Percentiles rank a stretch among this genome's conserved stretches.
Conservation (phyloP, 2,329 filamentous ascomycete genomes). For the Huntiella bhutanensis region DNA sequence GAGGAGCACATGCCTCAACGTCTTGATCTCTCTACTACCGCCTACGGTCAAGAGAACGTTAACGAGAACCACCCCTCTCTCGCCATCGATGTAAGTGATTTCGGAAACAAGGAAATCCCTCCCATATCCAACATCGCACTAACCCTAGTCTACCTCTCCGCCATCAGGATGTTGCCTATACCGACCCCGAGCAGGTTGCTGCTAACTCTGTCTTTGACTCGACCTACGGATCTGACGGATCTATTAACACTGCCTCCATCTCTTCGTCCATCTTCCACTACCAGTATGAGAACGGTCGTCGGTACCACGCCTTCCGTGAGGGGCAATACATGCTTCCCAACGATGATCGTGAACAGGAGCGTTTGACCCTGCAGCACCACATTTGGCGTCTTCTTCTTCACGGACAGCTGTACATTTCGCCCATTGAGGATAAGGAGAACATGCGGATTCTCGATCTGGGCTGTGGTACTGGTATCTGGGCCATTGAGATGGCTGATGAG, state of each 20-base stretch:
- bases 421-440: constrained; percentile 18
- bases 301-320: constrained; percentile 29
- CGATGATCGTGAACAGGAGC: constrained; percentile 34
- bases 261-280: constrained; percentile 26
- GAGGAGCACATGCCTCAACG: constrained; percentile 11
- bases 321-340: constrained; percentile 28
- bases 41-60: constrained; percentile 6
- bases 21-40: constrained; percentile 10
- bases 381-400: constrained; percentile 29
- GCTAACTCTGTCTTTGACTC: constrained; percentile 16
- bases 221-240: constrained; percentile 18
- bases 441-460: constrained; percentile 35
- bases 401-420: constrained; percentile 26
- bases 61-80: constrained; percentile 9
- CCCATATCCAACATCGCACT: not conserved
- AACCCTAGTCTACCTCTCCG: not conserved
- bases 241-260: constrained; percentile 19
- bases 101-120: too few relatives aligned
- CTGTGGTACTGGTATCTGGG: constrained; percentile 42
- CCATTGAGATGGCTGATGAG: constrained; percentile 27
- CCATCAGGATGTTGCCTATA: constrained; percentile 6
- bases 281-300: constrained; percentile 27
- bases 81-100: constrained; percentile 9
- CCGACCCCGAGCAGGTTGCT: not conserved
- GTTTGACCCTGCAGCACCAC: constrained; percentile 35